Percentiles rank a stretch among this genome's conserved stretches.
These are phyloP conservation scores for Cyclospora cayetanensis DNA, from an alignment of 169 alveolate genomes.

Conservation along the genomic window DNA sequence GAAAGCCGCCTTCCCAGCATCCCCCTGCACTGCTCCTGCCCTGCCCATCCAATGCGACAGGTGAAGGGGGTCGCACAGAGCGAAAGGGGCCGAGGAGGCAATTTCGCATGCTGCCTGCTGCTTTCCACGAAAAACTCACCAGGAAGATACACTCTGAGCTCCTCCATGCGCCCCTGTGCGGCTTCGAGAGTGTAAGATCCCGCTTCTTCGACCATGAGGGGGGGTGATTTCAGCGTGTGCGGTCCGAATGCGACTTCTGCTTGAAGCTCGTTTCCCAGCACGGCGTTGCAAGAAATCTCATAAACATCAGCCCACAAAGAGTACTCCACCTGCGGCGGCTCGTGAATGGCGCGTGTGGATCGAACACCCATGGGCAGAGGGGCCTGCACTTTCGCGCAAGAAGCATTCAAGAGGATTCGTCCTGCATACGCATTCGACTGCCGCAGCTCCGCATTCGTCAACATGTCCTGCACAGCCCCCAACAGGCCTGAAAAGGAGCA, in stretches of 20 bases:
- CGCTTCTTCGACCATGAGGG: slow-evolving; percentile 71
- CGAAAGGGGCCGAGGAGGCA: no score
- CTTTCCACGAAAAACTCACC: slow-evolving; percentile 63
- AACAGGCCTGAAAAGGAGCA: slow-evolving; percentile 68
- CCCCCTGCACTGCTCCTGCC: no score
- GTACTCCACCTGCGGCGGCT: slow-evolving; percentile 61
- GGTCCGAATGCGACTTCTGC: slow-evolving; percentile 79
- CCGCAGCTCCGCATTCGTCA: slow-evolving; percentile 72
- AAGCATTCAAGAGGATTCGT: slow-evolving; percentile 74
- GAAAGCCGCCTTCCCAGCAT: no score
- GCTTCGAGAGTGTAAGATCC: slow-evolving; percentile 83
- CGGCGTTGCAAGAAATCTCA: slow-evolving; percentile 74
- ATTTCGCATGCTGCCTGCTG: no score
- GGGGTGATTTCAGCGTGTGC: slow-evolving; percentile 75
- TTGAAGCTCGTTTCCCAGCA: slow-evolving; percentile 66
- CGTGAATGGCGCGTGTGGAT: slow-evolving; percentile 19
- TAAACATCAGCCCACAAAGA: slow-evolving; percentile 78
- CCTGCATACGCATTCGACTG: slow-evolving; percentile 79
- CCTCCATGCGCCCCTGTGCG: slow-evolving; percentile 83
- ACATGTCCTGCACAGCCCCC: slow-evolving; percentile 76
- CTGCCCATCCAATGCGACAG: no score
- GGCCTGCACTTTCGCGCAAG: slow-evolving; percentile 76
- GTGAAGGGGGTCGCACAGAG: no score
- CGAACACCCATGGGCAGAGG: slow-evolving; percentile 78
- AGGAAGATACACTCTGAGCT: slow-evolving; percentile 81